Evolutionary conservation across 2,329 filamentous ascomycete genomes (phyloP), one percentile per base, ranked within the genome.

Genomic region (Salinomyces thailandicus): DNA sequence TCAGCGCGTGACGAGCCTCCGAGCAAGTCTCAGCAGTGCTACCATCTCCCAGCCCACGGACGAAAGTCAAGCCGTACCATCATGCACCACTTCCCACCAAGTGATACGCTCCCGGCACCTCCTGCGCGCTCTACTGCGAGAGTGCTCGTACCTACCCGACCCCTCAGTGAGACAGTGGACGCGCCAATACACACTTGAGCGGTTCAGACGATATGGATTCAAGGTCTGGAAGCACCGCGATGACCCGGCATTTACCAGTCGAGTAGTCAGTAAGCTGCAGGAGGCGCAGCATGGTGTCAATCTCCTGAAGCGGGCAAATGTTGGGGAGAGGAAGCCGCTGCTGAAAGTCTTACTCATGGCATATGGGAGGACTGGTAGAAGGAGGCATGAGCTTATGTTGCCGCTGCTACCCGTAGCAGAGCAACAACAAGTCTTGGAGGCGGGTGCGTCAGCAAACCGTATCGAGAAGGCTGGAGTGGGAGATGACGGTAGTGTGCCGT

Each of bases 81-180:
- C 22, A 26, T 8, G 22, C 15, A 11, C n/a, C 9, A 31, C 18
- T 15, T 38, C 32, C 5, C 33, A 36, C 16, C 47, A 36, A 48
- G 22, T n/a, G 22, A 26, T n/a, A 9, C 22, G 22, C n/a, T 26
- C 61, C 17, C 48, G 62, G 17, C 67, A 71, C 49, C 57, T 75
- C 31, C 62, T 74, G 44, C 71, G 75, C 33, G 62, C 67, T 16
- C 62, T 76, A 7, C 66, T 79, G 26, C 69, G 75, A 41, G 70
- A 78, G 59, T 66, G 65, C 43, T 67, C 69, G 37, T 79, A 79
- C 48, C 67, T 79, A 26, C 74, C 76, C 18, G 74, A 79, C 49
- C 62, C 69, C 1, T 56, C 63, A 39, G 71, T 73, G 26, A 66
- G 69, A 44, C 36, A 46, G 19, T 72, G 69, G 56, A 62, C 73